A percentile compares a stretch with the other conserved stretches of the same genome.
Evolutionary conservation across 2,329 filamentous ascomycete species (phyloP).

Genomic region (Zymoseptoria crescenta): DNA sequence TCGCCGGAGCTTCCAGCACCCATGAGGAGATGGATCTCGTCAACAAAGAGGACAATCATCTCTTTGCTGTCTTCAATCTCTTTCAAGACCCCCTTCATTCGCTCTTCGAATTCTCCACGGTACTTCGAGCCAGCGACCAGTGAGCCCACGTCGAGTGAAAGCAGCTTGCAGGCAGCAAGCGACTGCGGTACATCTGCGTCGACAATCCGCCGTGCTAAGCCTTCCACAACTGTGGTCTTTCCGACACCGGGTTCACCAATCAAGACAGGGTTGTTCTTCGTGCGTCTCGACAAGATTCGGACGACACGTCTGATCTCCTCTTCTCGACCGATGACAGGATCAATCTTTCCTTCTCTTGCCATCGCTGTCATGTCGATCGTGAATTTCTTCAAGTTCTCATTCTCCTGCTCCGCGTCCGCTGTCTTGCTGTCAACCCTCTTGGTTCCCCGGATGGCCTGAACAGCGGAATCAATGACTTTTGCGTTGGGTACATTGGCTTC

Average conservation of each 20-base stretch:
- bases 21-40: slow-evolving; percentile 98
- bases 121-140: slow-evolving; percentile 97
- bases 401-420: slow-evolving; percentile 83
- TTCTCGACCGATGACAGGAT: slow-evolving; percentile 92
- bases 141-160: slow-evolving; percentile 91
- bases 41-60: slow-evolving; percentile 95
- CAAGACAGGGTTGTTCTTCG: slow-evolving; percentile 97
- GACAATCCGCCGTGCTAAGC: slow-evolving; percentile 88
- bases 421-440: slow-evolving; percentile 93
- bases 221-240: slow-evolving; percentile 97
- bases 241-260: slow-evolving; percentile 98
- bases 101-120: slow-evolving; percentile 95
- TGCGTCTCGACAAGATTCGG: slow-evolving; percentile 82
- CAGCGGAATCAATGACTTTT: slow-evolving; percentile 84
- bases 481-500: slow-evolving; percentile 87
- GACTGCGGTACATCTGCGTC: slow-evolving; percentile 96
- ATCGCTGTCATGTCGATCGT: slow-evolving; percentile 97
- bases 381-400: slow-evolving; percentile 95
- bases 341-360: slow-evolving; percentile 94
- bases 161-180: slow-evolving; percentile 82
- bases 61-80: slow-evolving; percentile 93
- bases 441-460: slow-evolving; percentile 85
- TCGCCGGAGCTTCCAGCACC: slow-evolving; percentile 90
- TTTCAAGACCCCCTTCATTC: slow-evolving; percentile 98
- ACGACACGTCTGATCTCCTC: slow-evolving; percentile 91